These are phyloP conservation scores for Fusarium robinianum DNA, from an alignment of 2,329 filamentous ascomycete genomes.

Conservation along the genomic window DNA sequence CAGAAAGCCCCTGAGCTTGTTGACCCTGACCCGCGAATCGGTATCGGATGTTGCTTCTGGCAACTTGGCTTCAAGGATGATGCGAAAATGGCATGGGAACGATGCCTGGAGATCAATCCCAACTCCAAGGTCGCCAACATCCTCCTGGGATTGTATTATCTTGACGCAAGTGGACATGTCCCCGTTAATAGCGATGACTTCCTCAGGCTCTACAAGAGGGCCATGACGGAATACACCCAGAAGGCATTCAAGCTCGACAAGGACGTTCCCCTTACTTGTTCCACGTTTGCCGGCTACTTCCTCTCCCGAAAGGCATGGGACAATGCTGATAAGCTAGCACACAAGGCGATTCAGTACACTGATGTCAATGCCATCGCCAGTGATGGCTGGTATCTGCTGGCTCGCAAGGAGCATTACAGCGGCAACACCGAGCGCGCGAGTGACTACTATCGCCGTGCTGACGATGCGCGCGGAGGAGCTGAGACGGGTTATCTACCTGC, in stretches of 20 bases:
- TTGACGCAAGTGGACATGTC: conserved; percentile 83
- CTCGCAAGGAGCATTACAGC: conserved; percentile 85
- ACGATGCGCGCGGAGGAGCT: conserved; percentile 88
- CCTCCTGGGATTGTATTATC: conserved; percentile 85
- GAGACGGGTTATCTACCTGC: conserved; percentile 91
- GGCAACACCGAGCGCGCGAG: conserved; percentile 75
- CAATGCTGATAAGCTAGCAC: conserved; percentile 83
- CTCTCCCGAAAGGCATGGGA: conserved; percentile 77
- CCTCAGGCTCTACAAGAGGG: conserved; percentile 82
- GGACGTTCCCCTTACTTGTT: conserved; percentile 84
- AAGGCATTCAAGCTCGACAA: conserved; percentile 94
- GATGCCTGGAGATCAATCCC: conserved; percentile 77
- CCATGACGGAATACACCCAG: conserved; percentile 93
- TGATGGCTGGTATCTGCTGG: conserved; percentile 96
- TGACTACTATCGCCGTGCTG: conserved; percentile 87
- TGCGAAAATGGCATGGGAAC: conserved; percentile 87
- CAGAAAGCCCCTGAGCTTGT: conserved; percentile 83
- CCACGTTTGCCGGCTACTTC: conserved; percentile 90
- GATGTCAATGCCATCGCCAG: conserved; percentile 96
- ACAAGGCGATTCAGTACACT: conserved; percentile 92
- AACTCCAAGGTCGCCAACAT: conserved; percentile 90
- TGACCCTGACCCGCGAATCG: conserved; percentile 93
- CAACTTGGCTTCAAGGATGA: conserved; percentile 93
- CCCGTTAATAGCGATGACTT: conserved; percentile 86
- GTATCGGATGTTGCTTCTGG: conserved; percentile 97